phyloP scores from a whole-genome alignment of 2,329 filamentous ascomycete species.

The Coleophoma crateriformis region DNA sequence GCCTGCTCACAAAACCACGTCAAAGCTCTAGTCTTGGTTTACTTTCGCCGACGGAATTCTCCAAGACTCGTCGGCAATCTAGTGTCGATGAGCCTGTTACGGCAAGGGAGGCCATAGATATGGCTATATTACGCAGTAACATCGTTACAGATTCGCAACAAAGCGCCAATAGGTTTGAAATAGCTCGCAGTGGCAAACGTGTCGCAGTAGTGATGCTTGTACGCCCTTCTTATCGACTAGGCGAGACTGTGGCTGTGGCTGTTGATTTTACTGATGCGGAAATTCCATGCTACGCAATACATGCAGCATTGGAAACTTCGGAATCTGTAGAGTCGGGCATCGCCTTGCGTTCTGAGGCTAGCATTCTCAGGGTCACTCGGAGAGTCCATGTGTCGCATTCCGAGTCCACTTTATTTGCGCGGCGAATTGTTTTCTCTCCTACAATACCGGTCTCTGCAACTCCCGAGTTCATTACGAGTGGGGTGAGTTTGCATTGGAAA shows the following conservation, averaged over 20 bases:
- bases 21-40: conserved; percentile 53
- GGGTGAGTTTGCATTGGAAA: conserved; percentile 83
- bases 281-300: conserved; percentile 79
- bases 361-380: conserved; percentile 80
- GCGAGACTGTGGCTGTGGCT: conserved; percentile 77
- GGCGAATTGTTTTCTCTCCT: conserved; percentile 73
- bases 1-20: conserved; percentile 57
- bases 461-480: conserved; percentile 87
- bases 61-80: conserved; percentile 50
- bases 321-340: conserved; percentile 78
- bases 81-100: conserved; percentile 50
- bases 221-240: conserved; percentile 81
- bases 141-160: conserved; percentile 61
- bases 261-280: conserved; percentile 78
- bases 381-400: conserved; percentile 73
- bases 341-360: conserved; percentile 78
- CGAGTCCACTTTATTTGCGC: conserved; percentile 77
- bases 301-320: conserved; percentile 77
- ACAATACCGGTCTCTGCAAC: conserved; percentile 80
- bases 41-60: conserved; percentile 63
- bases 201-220: conserved; percentile 88
- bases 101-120: conserved; percentile 81
- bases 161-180: conserved; percentile 91
- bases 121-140: conserved; percentile 83
- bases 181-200: conserved; percentile 84